phyloP scores from a whole-genome alignment of 2,329 filamentous ascomycete genomes.

The Colletotrichum karsti region DNA sequence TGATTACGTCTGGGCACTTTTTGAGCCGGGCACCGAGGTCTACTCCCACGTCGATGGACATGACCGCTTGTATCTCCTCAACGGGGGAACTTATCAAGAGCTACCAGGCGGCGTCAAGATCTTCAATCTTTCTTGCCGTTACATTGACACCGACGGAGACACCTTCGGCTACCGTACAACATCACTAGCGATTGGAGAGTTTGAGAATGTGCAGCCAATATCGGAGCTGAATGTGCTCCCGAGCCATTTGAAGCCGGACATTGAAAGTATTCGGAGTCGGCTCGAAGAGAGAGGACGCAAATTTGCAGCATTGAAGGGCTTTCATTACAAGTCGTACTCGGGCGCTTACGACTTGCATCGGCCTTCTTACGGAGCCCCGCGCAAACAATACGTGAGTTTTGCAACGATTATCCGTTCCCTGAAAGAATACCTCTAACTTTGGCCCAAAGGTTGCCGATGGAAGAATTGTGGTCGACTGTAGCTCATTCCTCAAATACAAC shows the following conservation, averaged over 20 bases:
- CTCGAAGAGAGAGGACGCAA: background rate
- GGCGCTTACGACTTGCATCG: too few species aligned
- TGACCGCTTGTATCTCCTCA: background rate
- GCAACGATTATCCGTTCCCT: too few species aligned
- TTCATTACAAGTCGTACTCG: background rate
- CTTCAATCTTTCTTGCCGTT: background rate
- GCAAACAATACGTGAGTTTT: too few species aligned
- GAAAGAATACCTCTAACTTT: too few species aligned
- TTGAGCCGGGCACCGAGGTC: background rate
- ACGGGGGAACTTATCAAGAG: accelerated
- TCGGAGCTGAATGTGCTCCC: background rate
- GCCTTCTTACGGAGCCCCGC: too few species aligned
- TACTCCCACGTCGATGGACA: background rate
- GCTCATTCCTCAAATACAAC: too few species aligned
- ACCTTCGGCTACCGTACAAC: background rate
- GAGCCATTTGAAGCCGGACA: background rate
- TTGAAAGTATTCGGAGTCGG: background rate
- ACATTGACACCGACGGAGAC: accelerated
- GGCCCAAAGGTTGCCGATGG: too few species aligned
- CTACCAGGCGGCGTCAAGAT: background rate
- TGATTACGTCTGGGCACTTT: background rate
- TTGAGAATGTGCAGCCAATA: background rate
- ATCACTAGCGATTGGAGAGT: background rate
- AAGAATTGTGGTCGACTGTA: too few species aligned
- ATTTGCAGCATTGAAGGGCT: background rate